These are phyloP conservation scores for Gryganskiella cystojenkinii DNA, from an alignment of 192 early-diverging fungal species.

Conservation along the genomic window DNA sequence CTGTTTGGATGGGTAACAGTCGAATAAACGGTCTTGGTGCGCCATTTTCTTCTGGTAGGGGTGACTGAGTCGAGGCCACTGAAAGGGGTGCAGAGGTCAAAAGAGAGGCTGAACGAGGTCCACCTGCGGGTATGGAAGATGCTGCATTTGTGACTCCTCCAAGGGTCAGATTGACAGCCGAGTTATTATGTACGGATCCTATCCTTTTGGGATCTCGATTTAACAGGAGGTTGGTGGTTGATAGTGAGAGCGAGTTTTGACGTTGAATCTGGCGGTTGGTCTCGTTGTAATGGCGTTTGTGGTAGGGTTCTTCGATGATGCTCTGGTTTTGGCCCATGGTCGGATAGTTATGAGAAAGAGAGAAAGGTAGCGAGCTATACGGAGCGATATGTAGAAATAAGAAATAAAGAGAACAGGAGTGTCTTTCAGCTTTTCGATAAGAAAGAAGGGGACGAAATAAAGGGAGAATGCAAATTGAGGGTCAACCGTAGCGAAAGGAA, in stretches of 20 bases:
- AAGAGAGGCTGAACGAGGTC: no score
- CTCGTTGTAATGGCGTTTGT: constrained; percentile 37
- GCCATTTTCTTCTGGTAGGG: not conserved
- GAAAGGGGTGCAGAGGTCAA: not conserved
- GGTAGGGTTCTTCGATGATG: constrained; percentile 24
- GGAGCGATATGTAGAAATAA: not conserved
- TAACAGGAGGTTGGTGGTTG: constrained; percentile 18
- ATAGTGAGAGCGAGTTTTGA: constrained; percentile 41
- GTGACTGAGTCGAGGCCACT: not conserved
- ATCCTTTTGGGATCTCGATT: not conserved
- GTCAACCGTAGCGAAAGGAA: not conserved
- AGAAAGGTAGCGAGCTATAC: not conserved
- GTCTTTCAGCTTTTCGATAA: not conserved
- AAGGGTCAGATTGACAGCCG: not conserved
- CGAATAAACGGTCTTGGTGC: constrained; percentile 23
- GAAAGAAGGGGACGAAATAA: not conserved
- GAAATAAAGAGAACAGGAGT: not conserved
- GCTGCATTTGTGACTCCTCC: not conserved
- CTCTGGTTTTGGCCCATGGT: constrained; percentile 45
- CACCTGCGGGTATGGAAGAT: not conserved
- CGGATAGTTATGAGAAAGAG: not conserved
- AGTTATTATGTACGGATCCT: constrained; percentile 9
- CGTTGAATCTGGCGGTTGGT: constrained; percentile 41
- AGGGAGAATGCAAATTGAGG: not conserved
- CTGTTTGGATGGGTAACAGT: constrained; percentile 29